Conservation (phyloP, 805 yeast genomes). For the Candida jianshihensis region DNA sequence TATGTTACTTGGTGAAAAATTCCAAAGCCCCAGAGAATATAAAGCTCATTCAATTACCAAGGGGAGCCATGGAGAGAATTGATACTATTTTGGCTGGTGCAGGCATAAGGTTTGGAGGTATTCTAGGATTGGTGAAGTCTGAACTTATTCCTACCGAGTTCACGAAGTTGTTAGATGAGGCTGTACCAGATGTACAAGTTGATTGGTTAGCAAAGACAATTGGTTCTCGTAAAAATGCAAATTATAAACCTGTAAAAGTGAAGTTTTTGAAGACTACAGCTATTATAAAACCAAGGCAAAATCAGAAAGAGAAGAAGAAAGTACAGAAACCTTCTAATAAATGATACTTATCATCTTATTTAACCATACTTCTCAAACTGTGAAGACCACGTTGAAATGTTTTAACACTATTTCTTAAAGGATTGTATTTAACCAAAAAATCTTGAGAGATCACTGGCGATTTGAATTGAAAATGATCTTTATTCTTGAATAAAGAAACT, state of each 20-base stretch:
- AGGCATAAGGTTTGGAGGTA: conserved; percentile 23
- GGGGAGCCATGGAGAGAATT: conserved; percentile 23
- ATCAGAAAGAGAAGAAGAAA: conserved; percentile 18
- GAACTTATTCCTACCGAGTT: conserved; percentile 21
- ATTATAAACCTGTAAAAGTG: conserved; percentile 31
- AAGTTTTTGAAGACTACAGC: conserved; percentile 40
- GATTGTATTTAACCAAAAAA: neutral
- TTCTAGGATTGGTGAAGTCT: conserved; percentile 22
- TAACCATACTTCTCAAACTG: neutral
- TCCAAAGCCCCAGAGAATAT: conserved; percentile 24
- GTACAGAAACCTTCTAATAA: conserved; percentile 1
- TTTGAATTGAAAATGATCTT: neutral
- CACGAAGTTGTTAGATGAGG: conserved; percentile 16
- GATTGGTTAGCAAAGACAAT: conserved; percentile 36
- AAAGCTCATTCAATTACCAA: conserved; percentile 56
- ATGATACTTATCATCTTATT: neutral
- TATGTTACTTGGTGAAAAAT: conserved; percentile 37
- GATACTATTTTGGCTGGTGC: conserved; percentile 30
- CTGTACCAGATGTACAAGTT: conserved; percentile 30
- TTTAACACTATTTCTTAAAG: neutral
- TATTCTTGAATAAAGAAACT: neutral
- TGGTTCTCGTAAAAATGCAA: conserved; percentile 8
- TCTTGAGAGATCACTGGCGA: neutral
- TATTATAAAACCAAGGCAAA: conserved; percentile 30
- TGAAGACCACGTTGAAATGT: neutral